Evolutionary conservation across 495 filamentous ascomycete genomes (phyloP), one percentile per base, ranked within the genome.

Genomic region (Penicillium pulvis): DNA sequence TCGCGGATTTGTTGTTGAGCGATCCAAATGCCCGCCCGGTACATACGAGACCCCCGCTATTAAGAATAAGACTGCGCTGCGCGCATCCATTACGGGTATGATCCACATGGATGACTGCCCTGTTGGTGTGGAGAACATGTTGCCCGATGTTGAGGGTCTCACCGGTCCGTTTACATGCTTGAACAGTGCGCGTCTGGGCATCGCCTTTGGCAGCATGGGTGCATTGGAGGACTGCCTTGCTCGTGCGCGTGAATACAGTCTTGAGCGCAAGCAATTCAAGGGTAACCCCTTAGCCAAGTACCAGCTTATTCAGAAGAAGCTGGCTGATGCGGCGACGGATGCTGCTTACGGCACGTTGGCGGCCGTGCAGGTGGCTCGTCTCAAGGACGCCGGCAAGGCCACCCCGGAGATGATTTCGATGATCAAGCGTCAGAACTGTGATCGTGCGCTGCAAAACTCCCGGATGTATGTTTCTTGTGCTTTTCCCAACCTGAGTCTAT

Each of bases 341-440:
- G 90, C 90, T 14, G 87, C 92, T 1, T 98, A 90, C 69, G 94
- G 94, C 5, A 88, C 89, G 10, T 70, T 96, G 45, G 94, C 93
- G 5, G 87, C 90, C 0, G 83, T 87, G 41, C 94, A 98, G 72
- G 93, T 97, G 44, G 94, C 93, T 42, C 78, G 95, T 59, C 82
- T 98, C 16, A 97, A 97, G 80, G 94, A 98, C 68, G 84, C 90
- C 66, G 92, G 93, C 16, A 88, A 91, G 73, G 82, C 83, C 24
- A 86, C 90, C 3, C 93, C 94, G 9, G 95, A 98, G 75, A 97
- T 97, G 95, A 95, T 98, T 66, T 93, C 89, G 42, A 95, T 98
- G 91, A 87, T 97, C 67, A 98, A 98, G 80, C 82, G 94, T 61
- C 93, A 98, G 78, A 98, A 98, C 72, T 98, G 95, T 76, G 94